Evolutionary conservation across 345 rosid species (phyloP).

Genomic region (Brassica carinata): DNA sequence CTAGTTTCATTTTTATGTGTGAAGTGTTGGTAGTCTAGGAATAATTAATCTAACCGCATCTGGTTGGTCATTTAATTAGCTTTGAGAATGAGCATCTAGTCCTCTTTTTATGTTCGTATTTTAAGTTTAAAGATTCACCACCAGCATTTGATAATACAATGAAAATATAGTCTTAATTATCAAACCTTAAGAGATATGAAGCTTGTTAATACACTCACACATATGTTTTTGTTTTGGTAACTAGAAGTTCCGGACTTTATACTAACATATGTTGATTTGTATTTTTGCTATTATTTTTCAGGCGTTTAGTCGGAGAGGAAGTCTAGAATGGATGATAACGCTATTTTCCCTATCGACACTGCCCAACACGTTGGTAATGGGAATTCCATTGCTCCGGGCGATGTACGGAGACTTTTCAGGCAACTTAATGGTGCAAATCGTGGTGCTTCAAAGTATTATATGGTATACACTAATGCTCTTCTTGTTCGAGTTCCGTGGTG

Average conservation of each 20-base stretch:
- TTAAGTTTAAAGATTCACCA: too few species aligned
- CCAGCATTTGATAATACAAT: too few species aligned
- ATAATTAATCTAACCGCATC: too few species aligned
- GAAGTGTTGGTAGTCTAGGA: not conserved
- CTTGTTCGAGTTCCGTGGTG: slow-evolving; percentile 81
- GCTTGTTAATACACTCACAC: too few species aligned
- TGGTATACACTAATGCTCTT: slow-evolving; percentile 88
- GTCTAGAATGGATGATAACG: slow-evolving; percentile 81
- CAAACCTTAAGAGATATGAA: too few species aligned
- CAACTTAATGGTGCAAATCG: slow-evolving; percentile 76
- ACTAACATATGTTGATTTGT: not conserved
- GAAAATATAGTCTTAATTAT: too few species aligned
- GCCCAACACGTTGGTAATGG: slow-evolving; percentile 87
- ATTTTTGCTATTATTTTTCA: not conserved
- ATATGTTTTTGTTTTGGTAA: not conserved
- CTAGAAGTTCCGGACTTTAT: not conserved
- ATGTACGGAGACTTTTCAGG: slow-evolving; percentile 88
- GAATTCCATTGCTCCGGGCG: slow-evolving; percentile 77
- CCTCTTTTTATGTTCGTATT: too few species aligned
- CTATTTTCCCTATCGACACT: slow-evolving; percentile 78
- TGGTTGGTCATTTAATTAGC: too few species aligned
- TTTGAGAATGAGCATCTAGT: too few species aligned
- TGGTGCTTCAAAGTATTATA: slow-evolving; percentile 75
- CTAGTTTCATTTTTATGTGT: not conserved
- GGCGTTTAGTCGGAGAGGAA: slow-evolving; percentile 54